Percentiles rank a stretch among this genome's conserved stretches.
Conservation (phyloP, 176 grass and related monocot species). For the Echinochloa phyllopogon region DNA sequence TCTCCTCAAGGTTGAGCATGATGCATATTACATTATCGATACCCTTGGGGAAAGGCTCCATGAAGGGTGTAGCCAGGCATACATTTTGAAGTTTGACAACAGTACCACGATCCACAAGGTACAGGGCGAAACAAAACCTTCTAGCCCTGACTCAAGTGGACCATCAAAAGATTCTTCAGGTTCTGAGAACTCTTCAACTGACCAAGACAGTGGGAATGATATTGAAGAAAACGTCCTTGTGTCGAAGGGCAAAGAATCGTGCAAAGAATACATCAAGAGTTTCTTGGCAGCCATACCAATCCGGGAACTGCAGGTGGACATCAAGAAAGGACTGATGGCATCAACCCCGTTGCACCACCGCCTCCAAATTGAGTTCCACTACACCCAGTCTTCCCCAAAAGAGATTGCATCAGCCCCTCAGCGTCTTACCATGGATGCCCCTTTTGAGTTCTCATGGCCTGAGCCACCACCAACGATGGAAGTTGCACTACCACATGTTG, state of each 20-base stretch:
- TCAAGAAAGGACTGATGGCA: slow-evolving; percentile 56
- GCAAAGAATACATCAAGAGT: slow-evolving; percentile 87
- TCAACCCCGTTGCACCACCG: slow-evolving; percentile 63
- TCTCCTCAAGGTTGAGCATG: slow-evolving; percentile 76
- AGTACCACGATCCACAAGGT: slow-evolving; percentile 43
- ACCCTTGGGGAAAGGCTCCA: slow-evolving; percentile 86
- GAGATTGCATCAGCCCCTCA: slow-evolving; percentile 24
- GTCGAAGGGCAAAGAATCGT: slow-evolving; percentile 63
- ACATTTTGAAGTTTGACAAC: slow-evolving; percentile 79
- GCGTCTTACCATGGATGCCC: slow-evolving; percentile 8
- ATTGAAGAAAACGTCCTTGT: slow-evolving; percentile 41
- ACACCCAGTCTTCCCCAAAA: slow-evolving; percentile 39
- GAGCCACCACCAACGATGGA: slow-evolving; percentile 34
- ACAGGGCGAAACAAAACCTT: slow-evolving; percentile 36
- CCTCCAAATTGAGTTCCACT: slow-evolving; percentile 94
- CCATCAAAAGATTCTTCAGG: slow-evolving; percentile 47
- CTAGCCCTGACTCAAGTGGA: slow-evolving; percentile 54
- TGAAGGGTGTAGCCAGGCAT: slow-evolving; percentile 90
- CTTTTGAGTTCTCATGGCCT: slow-evolving; percentile 60
- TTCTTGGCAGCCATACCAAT: slow-evolving; percentile 88
- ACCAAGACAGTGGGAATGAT: slow-evolving; percentile 37
- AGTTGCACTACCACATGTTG: slow-evolving; percentile 19
- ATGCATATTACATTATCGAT: slow-evolving; percentile 87
- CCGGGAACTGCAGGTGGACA: slow-evolving; percentile 70
- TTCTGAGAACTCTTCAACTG: slow-evolving; percentile 32